Percentiles rank a stretch among this genome's conserved stretches.
Evolutionary conservation across 2,329 filamentous ascomycete species (phyloP).

Genomic region (Bimuria novae-zelandiae): DNA sequence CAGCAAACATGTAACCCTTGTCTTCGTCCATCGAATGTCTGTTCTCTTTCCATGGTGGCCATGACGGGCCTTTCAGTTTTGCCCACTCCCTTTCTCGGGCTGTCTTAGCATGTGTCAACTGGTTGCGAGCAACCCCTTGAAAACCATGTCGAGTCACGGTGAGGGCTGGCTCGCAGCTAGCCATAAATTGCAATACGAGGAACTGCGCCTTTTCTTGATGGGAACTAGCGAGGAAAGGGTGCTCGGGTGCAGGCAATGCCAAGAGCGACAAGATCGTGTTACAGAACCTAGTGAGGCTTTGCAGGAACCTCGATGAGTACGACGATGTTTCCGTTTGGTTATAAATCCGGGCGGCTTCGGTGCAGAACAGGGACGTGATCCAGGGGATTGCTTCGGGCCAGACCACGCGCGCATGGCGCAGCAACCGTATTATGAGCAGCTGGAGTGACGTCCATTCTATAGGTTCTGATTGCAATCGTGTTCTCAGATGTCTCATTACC

Average conservation of each 20-base stretch:
- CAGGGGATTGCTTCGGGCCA: slow-evolving; percentile 40
- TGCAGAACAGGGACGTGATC: slow-evolving; percentile 33
- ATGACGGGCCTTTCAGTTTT: slow-evolving; percentile 61
- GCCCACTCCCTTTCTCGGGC: slow-evolving; percentile 61
- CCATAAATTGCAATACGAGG: slow-evolving; percentile 62
- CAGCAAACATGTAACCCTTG: slow-evolving; percentile 60
- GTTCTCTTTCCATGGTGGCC: slow-evolving; percentile 70
- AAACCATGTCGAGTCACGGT: slow-evolving; percentile 63
- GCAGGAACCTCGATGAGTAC: slow-evolving; percentile 12
- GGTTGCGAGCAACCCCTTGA: slow-evolving; percentile 59
- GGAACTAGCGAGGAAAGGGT: slow-evolving; percentile 55
- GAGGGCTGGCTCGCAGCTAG: slow-evolving; percentile 57
- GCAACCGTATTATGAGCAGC: slow-evolving; percentile 28
- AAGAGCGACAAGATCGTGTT: slow-evolving; percentile 57
- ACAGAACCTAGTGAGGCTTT: slow-evolving; percentile 47
- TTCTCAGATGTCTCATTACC: slow-evolving; percentile 31
- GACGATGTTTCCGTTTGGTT: background rate
- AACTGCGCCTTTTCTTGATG: slow-evolving; percentile 64
- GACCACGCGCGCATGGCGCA: slow-evolving; percentile 36
- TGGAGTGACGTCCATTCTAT: slow-evolving; percentile 31
- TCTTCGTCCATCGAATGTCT: slow-evolving; percentile 64
- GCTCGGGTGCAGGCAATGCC: slow-evolving; percentile 52
- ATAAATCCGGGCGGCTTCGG: slow-evolving; percentile 28
- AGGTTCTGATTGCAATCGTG: slow-evolving; percentile 17
- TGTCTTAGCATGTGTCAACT: slow-evolving; percentile 63